A percentile compares a stretch with the other conserved stretches of the same genome.
These are phyloP conservation scores for Pseudoturritis turrita DNA, from an alignment of 345 rosid species.

Conservation along the genomic window DNA sequence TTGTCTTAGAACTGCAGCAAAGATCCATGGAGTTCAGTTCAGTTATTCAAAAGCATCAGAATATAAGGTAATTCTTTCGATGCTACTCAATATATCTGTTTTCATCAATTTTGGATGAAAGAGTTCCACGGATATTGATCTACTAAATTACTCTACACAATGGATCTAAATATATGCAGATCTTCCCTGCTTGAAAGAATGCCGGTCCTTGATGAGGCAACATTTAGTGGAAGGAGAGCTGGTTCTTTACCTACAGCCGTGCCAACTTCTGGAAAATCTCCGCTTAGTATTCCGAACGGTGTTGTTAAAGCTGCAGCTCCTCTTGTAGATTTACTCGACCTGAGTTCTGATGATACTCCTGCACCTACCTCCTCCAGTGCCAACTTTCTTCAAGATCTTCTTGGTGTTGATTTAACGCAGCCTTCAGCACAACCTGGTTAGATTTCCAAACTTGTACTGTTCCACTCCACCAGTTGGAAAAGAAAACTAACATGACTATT, in stretches of 20 bases:
- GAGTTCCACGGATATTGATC: not conserved
- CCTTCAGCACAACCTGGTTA: constrained; percentile 61
- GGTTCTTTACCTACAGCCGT: constrained; percentile 64
- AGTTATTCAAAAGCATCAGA: constrained; percentile 80
- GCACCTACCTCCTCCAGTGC: constrained; percentile 64
- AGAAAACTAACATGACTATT: not conserved
- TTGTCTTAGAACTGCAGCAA: constrained; percentile 97
- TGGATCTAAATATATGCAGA: constrained; percentile 47
- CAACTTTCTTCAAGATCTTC: constrained; percentile 88
- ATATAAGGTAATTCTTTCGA: constrained; percentile 56
- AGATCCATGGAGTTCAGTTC: constrained; percentile 86
- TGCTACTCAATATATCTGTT: not conserved
- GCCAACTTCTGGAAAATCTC: constrained; percentile 53
- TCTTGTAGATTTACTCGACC: constrained; percentile 85
- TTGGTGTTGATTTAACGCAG: constrained; percentile 71
- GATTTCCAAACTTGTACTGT: constrained; percentile 23
- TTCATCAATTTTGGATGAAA: not conserved
- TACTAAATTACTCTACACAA: constrained; percentile 4
- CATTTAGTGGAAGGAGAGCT: constrained; percentile 83
- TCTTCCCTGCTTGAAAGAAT: constrained; percentile 89
- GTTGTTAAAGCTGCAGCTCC: constrained; percentile 74
- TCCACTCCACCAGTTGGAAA: not conserved
- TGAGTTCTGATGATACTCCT: constrained; percentile 74
- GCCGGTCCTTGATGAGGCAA: constrained; percentile 98
- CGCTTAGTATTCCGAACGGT: constrained; percentile 72